phyloP scores from a whole-genome alignment of 2,329 filamentous ascomycete species.

The Cordyceps fumosorosea region DNA sequence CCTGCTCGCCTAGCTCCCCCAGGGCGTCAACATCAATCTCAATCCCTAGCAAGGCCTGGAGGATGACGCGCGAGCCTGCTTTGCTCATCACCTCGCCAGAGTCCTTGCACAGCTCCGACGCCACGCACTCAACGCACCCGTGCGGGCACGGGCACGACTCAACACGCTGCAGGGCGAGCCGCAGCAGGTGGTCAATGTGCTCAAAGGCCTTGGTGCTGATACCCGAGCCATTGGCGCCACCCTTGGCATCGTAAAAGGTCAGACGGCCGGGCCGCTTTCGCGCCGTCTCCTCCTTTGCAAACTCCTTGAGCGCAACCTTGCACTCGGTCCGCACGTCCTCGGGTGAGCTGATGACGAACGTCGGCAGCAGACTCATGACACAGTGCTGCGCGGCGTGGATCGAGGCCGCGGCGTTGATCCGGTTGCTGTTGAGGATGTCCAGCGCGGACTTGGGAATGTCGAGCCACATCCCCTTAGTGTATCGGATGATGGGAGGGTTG shows the following conservation, averaged over 20 bases:
- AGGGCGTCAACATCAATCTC: conserved; percentile 78
- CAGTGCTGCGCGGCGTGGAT: conserved; percentile 96
- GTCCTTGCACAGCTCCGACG: conserved; percentile 75
- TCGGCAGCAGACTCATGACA: conserved; percentile 77
- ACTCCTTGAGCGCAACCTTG: conserved; percentile 83
- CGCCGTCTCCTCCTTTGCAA: conserved; percentile 59
- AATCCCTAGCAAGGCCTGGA: conserved; percentile 67
- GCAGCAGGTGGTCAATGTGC: conserved; percentile 73
- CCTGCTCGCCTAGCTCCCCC: conserved; percentile 65
- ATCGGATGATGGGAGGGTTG: conserved; percentile 81
- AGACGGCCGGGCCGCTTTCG: conserved; percentile 81
- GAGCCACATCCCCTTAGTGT: conserved; percentile 90
- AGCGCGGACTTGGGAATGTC: conserved; percentile 77
- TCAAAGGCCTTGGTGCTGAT: conserved; percentile 93
- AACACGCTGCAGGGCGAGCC: conserved; percentile 69
- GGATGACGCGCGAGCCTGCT: conserved; percentile 73
- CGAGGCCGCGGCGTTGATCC: conserved; percentile 75
- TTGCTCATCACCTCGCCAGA: conserved; percentile 92
- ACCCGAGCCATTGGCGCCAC: conserved; percentile 73
- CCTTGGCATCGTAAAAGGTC: conserved; percentile 94
- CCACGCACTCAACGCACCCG: conserved; percentile 88
- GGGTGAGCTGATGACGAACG: conserved; percentile 82
- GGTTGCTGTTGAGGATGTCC: conserved; percentile 65
- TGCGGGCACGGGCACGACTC: conserved; percentile 68
- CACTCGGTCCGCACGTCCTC: conserved; percentile 94